Evolutionary conservation across 176 grass and related monocot species (phyloP), one percentile per base, ranked within the genome.

Genomic region (Thinopyrum elongatum): DNA sequence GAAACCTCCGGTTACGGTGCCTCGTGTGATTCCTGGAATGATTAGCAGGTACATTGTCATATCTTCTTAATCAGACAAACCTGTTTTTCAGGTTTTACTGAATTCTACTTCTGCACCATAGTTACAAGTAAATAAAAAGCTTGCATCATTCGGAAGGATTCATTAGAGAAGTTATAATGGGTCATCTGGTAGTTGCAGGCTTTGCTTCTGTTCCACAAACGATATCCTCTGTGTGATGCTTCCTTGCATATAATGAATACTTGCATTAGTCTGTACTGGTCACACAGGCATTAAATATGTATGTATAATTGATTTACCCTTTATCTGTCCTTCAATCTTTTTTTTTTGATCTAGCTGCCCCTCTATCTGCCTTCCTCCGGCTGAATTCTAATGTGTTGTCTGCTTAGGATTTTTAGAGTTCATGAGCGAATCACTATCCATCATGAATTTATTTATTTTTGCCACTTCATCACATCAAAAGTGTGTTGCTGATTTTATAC

Each of bases 21-120:
- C 96, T 60, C 96, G 82, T 86, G 90, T 98, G 84, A 88, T 98
- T 91, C 90, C 88, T 88, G 92, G 83, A 77, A 91, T 98, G 93
- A 86, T 95, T 77, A 98, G 39, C 61, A 98, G 96, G 96, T 98
- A 91, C 74, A 46, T 7, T 76, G 51, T 60, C 25, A 60, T 81
- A 77, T 86, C 47, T 64, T 46, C 77, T 31, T 57, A 55, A 80
- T 65, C 19, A 76, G 15, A 58, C 14, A 35, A 88, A 83, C 29
- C 29, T 74, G 22, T 23, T 38, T 44, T 76, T 84, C 19, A 84
- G 31, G 16, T 84, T 85, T 87, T 71, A 74, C 42, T 31, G 49
- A 41, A 84, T 70, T 59, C 10, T 80, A 80, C 31, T 65, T 74
- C 53, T 76, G 26, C 27, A 59, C 60, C 33, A 35, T 34, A 34